Base-by-base conservation (phyloP, 2,329 filamentous ascomycete genomes). In the Polychaeton citri region DNA sequence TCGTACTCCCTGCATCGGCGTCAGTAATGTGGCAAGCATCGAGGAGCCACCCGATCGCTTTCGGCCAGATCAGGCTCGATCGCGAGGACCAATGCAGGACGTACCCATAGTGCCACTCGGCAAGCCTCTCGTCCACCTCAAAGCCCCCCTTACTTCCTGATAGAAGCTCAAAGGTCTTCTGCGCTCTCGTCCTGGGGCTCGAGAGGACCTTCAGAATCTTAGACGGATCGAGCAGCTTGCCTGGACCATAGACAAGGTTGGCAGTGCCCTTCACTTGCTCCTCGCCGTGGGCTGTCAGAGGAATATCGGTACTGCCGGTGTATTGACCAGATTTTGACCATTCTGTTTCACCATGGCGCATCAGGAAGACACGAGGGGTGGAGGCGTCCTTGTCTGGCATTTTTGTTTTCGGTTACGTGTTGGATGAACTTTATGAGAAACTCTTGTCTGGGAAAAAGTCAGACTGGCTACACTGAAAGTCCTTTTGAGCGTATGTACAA, bases 321-420 rank as follows among this genome's bases (percentile, higher is more conserved):
- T 95, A 84, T 35, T 76, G 48, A 13, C 55, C 87, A 47, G 80
- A 80, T 33, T 93, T 74, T 4, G 83, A 92, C 87, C 87, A 96
- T 65, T 93, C 85, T 3, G 87, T 96, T 65, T 95, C 85, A 61
- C 87, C 88, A 55, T 95, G 87, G 49, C 87, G 83, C 56, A 86
- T 16, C 47, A 90, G 74, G 65, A 88, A 88, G 55, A 83, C 77
- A 36, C 82, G 72, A 2, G 83, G 82, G 2, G 78, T 75, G 2
- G 58, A 40, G 32, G 54, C 53, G 45, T 57, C 54, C 48, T 55
- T 55, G 44, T 55, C 53, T 13, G 54, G 49, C 54, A 57, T 57
- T 12, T 19, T 45, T 28, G 18, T 5, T 28, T 7, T n/a, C n/a
- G n/a, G n/a, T n/a, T n/a, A n/a, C n/a, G n/a, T n/a, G n/a, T n/a